Base-by-base conservation (phyloP, 495 filamentous ascomycete species). In the Lichenothelia convexa region DNA sequence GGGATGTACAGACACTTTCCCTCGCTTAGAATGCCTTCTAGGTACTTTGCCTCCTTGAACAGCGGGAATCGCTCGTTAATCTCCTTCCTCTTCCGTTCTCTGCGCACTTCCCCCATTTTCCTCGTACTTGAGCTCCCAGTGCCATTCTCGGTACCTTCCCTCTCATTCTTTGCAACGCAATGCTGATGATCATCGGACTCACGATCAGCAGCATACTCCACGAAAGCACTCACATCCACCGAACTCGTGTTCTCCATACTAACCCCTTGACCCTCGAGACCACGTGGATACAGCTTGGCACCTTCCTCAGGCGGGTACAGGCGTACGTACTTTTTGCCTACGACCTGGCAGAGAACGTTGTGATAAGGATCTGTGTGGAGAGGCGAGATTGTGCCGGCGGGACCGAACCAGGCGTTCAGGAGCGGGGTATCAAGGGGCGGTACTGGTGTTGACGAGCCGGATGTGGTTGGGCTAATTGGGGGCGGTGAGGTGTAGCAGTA, bases 361-460 rank as follows among this genome's bases (percentile, higher is more conserved):
- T 94, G 79, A 50, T 93, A 85, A 1, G 84, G 82, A 49, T 97
- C 89, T 16, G 82, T 87, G 53, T 97, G 89, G 15, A 94, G 57
- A 4, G 91, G 89, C 0, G 81, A 91, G 27, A 94, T 84, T 2
- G 89, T 95, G 31, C 74, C 76, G 0, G 71, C 58, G 0, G 89
- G 89, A 0, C 89, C 89, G 36, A 95, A 78, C 89, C 89, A 97
- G 3, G 80, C 84, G 52, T 97, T 94, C 18, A 61, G 38, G 4
- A 55, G 22, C 2, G 55, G 54, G 18, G 48, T 48, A 9, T 53
- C 45, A 22, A 56, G 45, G 18, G 13, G 32, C 22, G 32, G 26
- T 18, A 42, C 35, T 1, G 40, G 40, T 3, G 35, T 26, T 7
- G 38, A 3, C 63, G 55, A 0, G 47, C 60, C 0, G 58, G 61